Conservation (phyloP, 2,329 filamentous ascomycete species). For the Epichloe gansuensis region DNA sequence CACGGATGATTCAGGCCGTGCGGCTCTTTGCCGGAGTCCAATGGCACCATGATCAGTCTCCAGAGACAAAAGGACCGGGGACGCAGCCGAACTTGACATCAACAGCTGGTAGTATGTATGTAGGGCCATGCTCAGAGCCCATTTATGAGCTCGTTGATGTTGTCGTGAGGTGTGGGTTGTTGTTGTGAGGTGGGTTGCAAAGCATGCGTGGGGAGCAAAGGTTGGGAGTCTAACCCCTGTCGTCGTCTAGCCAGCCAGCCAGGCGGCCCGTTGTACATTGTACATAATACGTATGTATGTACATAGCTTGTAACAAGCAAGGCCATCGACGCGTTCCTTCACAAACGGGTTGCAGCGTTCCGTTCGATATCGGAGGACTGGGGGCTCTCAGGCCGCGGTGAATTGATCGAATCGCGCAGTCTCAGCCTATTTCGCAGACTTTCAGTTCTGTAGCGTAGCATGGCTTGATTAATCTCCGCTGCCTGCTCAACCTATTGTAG, state of each 20-base stretch:
- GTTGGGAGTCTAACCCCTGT: neutral
- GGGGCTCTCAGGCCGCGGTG: neutral
- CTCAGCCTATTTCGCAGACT: neutral
- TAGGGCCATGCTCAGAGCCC: constrained; percentile 1
- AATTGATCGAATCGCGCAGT: neutral
- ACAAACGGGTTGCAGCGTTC: neutral
- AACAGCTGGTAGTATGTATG: neutral
- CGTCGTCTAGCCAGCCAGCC: neutral
- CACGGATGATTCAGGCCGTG: constrained; percentile 7
- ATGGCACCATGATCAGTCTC: constrained; percentile 1
- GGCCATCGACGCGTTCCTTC: neutral
- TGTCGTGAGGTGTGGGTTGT: neutral
- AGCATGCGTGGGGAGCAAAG: constrained; percentile 1
- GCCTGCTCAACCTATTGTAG: neutral
- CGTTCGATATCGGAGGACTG: neutral
- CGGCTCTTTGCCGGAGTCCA: neutral
- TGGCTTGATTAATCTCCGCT: neutral
- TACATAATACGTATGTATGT: too few relatives aligned
- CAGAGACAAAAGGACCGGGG: constrained; percentile 2
- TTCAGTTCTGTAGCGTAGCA: neutral
- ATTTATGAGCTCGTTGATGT: neutral
- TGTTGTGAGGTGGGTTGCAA: neutral
- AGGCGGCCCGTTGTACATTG: neutral
- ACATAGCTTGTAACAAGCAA: too few relatives aligned
- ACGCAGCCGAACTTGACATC: constrained; percentile 5